These are phyloP conservation scores for Stemphylium beticola DNA, from an alignment of 2,329 filamentous ascomycete species.

Conservation along the genomic window DNA sequence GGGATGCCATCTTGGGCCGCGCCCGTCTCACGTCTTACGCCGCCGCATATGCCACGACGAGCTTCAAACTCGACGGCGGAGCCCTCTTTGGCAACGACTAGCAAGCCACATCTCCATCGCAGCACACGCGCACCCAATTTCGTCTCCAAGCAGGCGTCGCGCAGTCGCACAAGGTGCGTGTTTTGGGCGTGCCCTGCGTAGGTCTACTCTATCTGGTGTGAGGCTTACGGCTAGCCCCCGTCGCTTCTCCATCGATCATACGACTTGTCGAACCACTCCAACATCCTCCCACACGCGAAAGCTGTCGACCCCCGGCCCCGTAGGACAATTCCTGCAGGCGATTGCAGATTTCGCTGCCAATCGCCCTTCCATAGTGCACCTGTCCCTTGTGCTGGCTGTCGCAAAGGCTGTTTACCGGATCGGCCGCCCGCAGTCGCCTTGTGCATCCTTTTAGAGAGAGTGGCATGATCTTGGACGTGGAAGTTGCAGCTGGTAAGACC, in stretches of 20 bases:
- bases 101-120: background rate
- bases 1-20: slow-evolving; percentile 1
- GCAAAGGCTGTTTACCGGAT: slow-evolving; percentile 4
- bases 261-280: slow-evolving; percentile 15
- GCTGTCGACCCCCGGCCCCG: slow-evolving; percentile 9
- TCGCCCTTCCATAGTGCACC: slow-evolving; percentile 5
- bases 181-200: background rate
- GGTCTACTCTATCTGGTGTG: background rate
- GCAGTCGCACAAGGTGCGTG: no score
- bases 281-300: slow-evolving; percentile 9
- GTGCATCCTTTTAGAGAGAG: slow-evolving; percentile 10
- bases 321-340: slow-evolving; percentile 10
- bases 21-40: background rate
- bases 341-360: background rate
- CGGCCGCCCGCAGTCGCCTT: slow-evolving; percentile 5
- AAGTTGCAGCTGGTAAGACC: slow-evolving; percentile 22
- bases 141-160: no score
- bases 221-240: slow-evolving; percentile 6
- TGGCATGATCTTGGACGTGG: slow-evolving; percentile 19
- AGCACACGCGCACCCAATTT: background rate
- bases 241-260: slow-evolving; percentile 11
- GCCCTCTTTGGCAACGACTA: background rate
- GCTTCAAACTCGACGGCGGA: background rate
- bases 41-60: background rate
- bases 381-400: slow-evolving; percentile 6